Percentiles rank a stretch among this genome's conserved stretches.
Conservation (phyloP, 176 grass and related monocot species). For the Bonia amplexicaulis region DNA sequence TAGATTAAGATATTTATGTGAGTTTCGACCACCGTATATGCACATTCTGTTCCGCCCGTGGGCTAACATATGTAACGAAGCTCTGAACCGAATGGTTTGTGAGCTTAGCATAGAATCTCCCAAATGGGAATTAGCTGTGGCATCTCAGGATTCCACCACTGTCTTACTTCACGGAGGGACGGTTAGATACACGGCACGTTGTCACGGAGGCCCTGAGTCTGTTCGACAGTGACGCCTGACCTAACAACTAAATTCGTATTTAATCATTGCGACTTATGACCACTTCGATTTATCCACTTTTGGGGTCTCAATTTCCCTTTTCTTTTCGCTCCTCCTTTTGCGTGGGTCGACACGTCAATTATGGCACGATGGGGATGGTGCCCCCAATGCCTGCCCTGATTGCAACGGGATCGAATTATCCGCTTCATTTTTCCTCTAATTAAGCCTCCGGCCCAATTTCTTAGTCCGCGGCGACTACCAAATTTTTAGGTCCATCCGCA, state of each 20-base stretch:
- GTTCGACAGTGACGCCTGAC: conserved; percentile 40
- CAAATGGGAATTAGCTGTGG: conserved; percentile 35
- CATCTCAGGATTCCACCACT: too few relatives aligned
- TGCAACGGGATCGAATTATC: neutral
- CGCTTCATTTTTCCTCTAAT: neutral
- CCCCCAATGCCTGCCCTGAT: neutral
- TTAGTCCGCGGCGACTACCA: neutral
- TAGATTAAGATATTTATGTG: too few relatives aligned
- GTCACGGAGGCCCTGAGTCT: conserved; percentile 14
- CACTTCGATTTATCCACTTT: neutral
- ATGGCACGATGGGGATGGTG: conserved; percentile 15
- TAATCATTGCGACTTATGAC: conserved; percentile 29
- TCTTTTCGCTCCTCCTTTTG: neutral
- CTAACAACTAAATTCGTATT: conserved; percentile 19
- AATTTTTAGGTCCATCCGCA: neutral
- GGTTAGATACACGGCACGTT: conserved; percentile 5
- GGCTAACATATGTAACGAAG: too few relatives aligned
- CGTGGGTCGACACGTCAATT: neutral
- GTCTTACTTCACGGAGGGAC: neutral
- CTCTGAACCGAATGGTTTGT: neutral
- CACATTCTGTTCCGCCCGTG: too few relatives aligned
- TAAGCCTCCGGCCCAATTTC: neutral
- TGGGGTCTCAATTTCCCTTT: neutral
- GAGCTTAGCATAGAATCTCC: neutral
- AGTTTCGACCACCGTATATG: too few relatives aligned